A percentile compares a stretch with the other conserved stretches of the same genome.
phyloP scores from a whole-genome alignment of 1,284 basidiomycete species.

The Austropuccinia psidii region DNA sequence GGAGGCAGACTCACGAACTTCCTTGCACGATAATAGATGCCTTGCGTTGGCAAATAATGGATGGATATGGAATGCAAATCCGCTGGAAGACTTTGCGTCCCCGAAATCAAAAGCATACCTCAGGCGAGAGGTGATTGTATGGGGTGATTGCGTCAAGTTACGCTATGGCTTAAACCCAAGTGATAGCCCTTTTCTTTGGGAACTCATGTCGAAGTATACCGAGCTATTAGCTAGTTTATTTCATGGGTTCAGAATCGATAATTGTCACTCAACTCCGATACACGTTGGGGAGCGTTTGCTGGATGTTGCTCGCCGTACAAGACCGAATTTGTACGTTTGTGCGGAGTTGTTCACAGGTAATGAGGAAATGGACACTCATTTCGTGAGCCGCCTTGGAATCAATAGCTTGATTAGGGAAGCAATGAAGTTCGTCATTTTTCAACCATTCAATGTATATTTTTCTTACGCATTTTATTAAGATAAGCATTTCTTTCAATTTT shows the following conservation, averaged over 20 bases:
- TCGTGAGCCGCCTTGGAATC: conserved; percentile 80
- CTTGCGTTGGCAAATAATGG: conserved; percentile 93
- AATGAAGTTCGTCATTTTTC: conserved; percentile 53
- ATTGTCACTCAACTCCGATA: conserved; percentile 93
- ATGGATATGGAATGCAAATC: conserved; percentile 97
- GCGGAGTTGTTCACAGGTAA: conserved; percentile 95
- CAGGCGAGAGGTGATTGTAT: conserved; percentile 89
- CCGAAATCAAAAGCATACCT: conserved; percentile 91
- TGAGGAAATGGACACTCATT: conserved; percentile 82
- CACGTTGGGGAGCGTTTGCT: conserved; percentile 86
- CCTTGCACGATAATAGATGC: conserved; percentile 59
- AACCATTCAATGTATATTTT: conserved; percentile 63
- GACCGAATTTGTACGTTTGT: conserved; percentile 87
- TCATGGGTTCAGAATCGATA: conserved; percentile 94
- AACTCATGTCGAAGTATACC: conserved; percentile 83
- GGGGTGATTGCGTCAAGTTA: conserved; percentile 96
- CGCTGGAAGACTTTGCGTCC: conserved; percentile 89
- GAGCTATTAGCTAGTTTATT: conserved; percentile 69
- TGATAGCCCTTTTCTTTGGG: conserved; percentile 91
- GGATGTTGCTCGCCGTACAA: conserved; percentile 77
- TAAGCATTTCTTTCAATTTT: not conserved
- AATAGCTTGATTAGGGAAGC: conserved; percentile 87
- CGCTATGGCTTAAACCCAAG: conserved; percentile 71
- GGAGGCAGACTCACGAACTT: conserved; percentile 53
- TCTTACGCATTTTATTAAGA: conserved; percentile 75